Percentiles rank a stretch among this genome's conserved stretches.
Evolutionary conservation across 225 moss, liverwort and hornwort species (phyloP).

Genomic region (Polytrichum formosum): DNA sequence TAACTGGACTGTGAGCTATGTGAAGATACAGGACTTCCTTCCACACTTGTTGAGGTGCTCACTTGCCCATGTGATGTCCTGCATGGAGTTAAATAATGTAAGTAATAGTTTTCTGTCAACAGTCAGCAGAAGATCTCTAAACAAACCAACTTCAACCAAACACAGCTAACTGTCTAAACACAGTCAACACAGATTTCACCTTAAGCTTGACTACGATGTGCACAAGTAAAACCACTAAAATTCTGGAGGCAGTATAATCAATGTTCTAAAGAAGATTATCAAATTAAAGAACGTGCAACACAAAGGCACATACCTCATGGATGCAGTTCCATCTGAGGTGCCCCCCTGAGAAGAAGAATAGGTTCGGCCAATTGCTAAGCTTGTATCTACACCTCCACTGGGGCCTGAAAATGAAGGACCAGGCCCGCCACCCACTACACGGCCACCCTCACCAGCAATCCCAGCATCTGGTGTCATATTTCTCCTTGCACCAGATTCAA

Average conservation of each 20-base stretch:
- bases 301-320: constrained; percentile 26
- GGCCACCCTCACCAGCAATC: not conserved
- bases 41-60: constrained; percentile 40
- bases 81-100: constrained; percentile 1
- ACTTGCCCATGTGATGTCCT: constrained; percentile 43
- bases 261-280: too few relatives aligned
- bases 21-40: constrained; percentile 44
- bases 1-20: constrained; percentile 46
- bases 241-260: too few relatives aligned
- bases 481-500: constrained; percentile 17
- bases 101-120: too few relatives aligned
- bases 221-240: too few relatives aligned
- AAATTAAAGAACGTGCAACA: too few relatives aligned
- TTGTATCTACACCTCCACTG: constrained; percentile 1
- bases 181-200: too few relatives aligned
- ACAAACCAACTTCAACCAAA: too few relatives aligned
- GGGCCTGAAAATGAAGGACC: constrained; percentile 8
- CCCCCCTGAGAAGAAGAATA: constrained; percentile 4
- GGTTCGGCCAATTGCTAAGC: not conserved
- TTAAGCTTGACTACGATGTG: too few relatives aligned
- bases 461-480: not conserved
- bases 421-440: not conserved
- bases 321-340: constrained; percentile 16
- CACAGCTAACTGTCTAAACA: too few relatives aligned
- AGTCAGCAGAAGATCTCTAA: too few relatives aligned